These are phyloP conservation scores for Citrus sinensis DNA, from an alignment of 345 rosid genomes.

Conservation along the genomic window DNA sequence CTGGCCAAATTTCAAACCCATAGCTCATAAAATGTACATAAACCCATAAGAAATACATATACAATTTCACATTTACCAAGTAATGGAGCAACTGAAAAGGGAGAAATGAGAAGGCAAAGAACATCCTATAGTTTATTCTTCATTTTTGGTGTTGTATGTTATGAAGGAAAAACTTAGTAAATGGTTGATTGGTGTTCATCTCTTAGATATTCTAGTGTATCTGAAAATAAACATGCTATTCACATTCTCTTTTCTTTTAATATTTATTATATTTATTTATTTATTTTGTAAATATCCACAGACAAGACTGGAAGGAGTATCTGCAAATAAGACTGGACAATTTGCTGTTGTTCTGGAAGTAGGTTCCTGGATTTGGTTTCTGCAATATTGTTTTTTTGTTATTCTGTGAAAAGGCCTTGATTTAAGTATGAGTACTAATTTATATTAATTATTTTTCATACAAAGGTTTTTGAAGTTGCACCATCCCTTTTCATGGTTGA, in stretches of 20 bases:
- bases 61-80: neutral
- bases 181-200: neutral
- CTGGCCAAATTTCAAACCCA: neutral
- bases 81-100: neutral
- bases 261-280: no score
- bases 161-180: neutral
- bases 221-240: neutral
- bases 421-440: neutral
- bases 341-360: slow-evolving; percentile 87
- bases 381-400: slow-evolving; percentile 2
- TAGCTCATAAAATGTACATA: no score
- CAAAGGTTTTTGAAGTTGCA: slow-evolving; percentile 83
- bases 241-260: neutral
- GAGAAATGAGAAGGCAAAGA: neutral
- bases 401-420: neutral
- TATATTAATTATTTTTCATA: neutral
- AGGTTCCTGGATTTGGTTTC: slow-evolving; percentile 6
- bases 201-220: neutral
- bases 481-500: slow-evolving; percentile 92
- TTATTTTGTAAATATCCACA: slow-evolving; percentile 19
- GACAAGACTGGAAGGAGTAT: slow-evolving; percentile 72
- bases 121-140: neutral
- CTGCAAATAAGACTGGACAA: slow-evolving; percentile 51
- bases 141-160: neutral
- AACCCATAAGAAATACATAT: no score